Conservation (phyloP, 2,329 filamentous ascomycete species). For the Cordyceps pruinosa region DNA sequence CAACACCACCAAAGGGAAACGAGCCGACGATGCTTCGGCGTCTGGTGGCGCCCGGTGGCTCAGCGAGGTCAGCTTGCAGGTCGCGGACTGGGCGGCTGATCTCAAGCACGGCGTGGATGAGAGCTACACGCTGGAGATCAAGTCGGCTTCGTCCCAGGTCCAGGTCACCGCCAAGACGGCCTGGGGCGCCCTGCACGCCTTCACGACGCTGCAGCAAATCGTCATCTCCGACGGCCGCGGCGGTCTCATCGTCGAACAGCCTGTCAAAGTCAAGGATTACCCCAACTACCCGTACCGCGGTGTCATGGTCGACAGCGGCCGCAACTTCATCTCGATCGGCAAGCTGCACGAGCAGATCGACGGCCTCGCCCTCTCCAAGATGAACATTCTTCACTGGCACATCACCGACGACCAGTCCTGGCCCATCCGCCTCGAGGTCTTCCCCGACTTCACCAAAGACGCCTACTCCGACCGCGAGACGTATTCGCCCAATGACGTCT, state of each 20-base stretch:
- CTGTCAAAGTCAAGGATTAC: constrained; percentile 42
- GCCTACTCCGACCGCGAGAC: constrained; percentile 44
- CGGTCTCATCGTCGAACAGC: constrained; percentile 43
- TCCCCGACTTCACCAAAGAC: constrained; percentile 46
- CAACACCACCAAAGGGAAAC: constrained; percentile 24
- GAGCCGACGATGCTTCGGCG: constrained; percentile 10
- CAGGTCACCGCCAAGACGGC: constrained; percentile 42
- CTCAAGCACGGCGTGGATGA: constrained; percentile 51
- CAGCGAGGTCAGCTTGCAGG: constrained; percentile 36
- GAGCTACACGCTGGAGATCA: constrained; percentile 44
- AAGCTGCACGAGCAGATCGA: constrained; percentile 50
- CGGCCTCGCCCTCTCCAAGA: constrained; percentile 47
- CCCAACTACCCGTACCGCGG: constrained; percentile 48
- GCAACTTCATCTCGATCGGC: constrained; percentile 44
- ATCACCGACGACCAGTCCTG: constrained; percentile 49
- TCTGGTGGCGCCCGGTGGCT: constrained; percentile 20
- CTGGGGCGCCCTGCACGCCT: constrained; percentile 48
- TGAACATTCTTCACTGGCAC: constrained; percentile 53
- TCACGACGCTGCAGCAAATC: constrained; percentile 51
- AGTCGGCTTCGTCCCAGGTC: constrained; percentile 31
- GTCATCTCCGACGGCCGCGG: constrained; percentile 40
- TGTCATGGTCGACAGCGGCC: constrained; percentile 48
- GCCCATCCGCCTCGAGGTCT: constrained; percentile 42
- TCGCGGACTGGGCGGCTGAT: constrained; percentile 38
- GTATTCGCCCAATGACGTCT: constrained; percentile 37